Base-by-base conservation (phyloP, 306 rosid genomes). In the Malus sylvestris region DNA sequence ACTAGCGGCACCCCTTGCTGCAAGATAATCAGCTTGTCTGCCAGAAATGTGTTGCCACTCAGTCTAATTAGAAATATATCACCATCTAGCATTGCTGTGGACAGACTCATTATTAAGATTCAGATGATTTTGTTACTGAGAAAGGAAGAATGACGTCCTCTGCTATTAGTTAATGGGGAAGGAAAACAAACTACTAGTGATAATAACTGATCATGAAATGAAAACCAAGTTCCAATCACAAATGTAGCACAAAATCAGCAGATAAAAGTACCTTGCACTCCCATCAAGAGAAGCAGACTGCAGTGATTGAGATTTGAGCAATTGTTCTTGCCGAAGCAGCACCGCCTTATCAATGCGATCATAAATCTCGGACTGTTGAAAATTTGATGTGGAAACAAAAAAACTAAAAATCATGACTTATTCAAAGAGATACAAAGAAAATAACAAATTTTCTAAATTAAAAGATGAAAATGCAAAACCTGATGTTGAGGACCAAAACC, bases 21-120 rank as follows among this genome's bases (percentile, higher is more conserved):
- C 89, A 82, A 95, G 93, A 87, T 95, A 95, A 81, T 95, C 99
- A 81, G 88, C 75, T 90, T 88, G 97, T 95, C 99, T 95, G 99
- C 99, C 97, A 95, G 92, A 95, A 95, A 93, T 76, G 88, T 81
- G 88, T 84, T 83, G 93, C 92, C 89, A 82, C 99, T 95, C 87
- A 95, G 99, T 87, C 89, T 79, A 77, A 82, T 80, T 74, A 90
- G 86, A 87, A 88, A 95, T 67, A 92, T 80, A 84, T 76, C 83
- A 85, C 87, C 85, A 89, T 86, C 89, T 86, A 83, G 79, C 58
- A 85, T 75, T 84, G 82, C 78, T 76, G 84, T 88, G 73, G 72
- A 87, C 65, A 82, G 89, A 70, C 78, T 87, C 85, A 89, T 77
- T 66, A 75, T 73, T 45, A 78, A 67, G 58, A 72, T 67, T 71